These are phyloP conservation scores for Colletotrichum lindemuthianum DNA, from an alignment of 2,329 filamentous ascomycete species.

Conservation along the genomic window DNA sequence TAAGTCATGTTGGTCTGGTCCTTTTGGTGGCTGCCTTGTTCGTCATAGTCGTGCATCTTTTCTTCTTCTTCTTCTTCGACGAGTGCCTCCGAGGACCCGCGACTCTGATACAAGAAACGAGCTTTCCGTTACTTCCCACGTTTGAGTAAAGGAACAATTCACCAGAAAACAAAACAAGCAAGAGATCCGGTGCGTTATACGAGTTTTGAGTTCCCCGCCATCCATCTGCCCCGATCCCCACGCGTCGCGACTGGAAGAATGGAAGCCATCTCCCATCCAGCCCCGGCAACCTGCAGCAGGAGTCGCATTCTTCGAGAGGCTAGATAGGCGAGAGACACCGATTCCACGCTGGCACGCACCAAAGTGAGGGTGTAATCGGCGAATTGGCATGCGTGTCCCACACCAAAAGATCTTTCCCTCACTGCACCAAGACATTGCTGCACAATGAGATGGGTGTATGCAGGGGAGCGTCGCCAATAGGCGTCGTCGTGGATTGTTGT, in stretches of 20 bases:
- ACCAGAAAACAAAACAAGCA: no score
- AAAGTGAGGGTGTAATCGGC: slow-evolving; percentile 20
- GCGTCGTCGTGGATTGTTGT: no score
- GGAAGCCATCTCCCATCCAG: background rate
- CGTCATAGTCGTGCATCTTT: slow-evolving; percentile 6
- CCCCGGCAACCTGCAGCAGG: slow-evolving; percentile 4
- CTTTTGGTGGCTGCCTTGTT: background rate
- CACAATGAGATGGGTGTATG: background rate
- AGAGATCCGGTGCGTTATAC: no score
- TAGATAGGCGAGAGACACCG: background rate
- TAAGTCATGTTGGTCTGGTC: slow-evolving; percentile 6
- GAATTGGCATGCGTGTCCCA: slow-evolving; percentile 12
- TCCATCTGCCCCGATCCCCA: background rate
- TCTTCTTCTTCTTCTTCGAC: background rate
- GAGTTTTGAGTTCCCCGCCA: background rate
- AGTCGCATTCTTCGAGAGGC: slow-evolving; percentile 7
- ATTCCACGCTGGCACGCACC: slow-evolving; percentile 10
- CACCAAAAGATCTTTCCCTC: background rate
- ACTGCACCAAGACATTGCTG: background rate
- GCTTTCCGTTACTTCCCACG: no score
- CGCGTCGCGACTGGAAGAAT: background rate
- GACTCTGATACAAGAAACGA: no score
- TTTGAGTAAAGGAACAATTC: no score
- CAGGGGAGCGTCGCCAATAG: background rate
- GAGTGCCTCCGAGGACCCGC: no score